Base-by-base conservation (phyloP, 768 basidiomycete genomes). In the Amanita rubescens region DNA sequence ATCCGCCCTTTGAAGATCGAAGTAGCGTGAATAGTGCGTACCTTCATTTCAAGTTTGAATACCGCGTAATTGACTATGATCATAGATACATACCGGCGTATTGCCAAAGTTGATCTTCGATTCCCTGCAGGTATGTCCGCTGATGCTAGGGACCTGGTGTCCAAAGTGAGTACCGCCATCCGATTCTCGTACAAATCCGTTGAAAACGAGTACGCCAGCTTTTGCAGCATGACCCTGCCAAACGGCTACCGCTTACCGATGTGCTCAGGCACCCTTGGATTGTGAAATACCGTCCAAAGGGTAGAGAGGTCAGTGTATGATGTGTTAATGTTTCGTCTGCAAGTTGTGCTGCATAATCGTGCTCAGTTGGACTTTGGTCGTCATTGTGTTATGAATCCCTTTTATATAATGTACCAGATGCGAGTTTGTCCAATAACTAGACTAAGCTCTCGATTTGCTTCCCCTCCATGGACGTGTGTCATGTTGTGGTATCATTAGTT, bases 251-350 rank as follows among this genome's bases (percentile, higher is more conserved):
- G 0, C 75, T 96, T 22, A 65, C 70, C 0, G 84, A 92, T 14
- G 94, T 92, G 27, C 73, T 84, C 24, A 73, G 73, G 3, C 94
- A 95, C 62, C 91, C 92, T 9, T 97, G 94, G 92, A 86, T 97
- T 44, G 69, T 83, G 22, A 85, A 76, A 61, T 76, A 87, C 57
- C 72, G 84, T 32, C 76, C 80, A 5, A 83, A 80, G 60, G 72
- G 71, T 15, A 57, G 69, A 51, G 63, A 62, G 5, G 66, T 65
- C 38, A 58, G 56, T 0, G 57, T 55, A 42, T 59, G 37, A 58
- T 5, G 17, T 19, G n/a, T 17, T 20, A 48, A 2, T 4, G 7
- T 14, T n/a, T 30, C 14, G 9, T 19, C 27, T 3, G 27, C 27
- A 30, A 27, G 44, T 25, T 30, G 12, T 14, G 15, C 6, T 25